Evolutionary conservation across 495 filamentous ascomycete species (phyloP), one percentile per base, ranked within the genome.

Genomic region (Xylaria longipes): DNA sequence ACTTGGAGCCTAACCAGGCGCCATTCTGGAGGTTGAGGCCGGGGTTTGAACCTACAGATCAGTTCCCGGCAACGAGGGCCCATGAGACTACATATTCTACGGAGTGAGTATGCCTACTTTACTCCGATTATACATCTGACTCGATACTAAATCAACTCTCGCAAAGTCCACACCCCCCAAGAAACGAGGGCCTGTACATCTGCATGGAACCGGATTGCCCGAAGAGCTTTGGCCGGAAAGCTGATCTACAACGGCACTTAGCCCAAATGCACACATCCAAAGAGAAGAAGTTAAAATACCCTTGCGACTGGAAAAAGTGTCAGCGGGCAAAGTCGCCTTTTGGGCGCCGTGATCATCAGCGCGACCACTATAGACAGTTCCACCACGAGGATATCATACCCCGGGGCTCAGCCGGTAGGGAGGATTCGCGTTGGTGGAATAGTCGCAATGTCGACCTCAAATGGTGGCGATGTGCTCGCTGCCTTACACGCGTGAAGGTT

Each of bases 381-480:
- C 87, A 89, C 77, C 79, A 75, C 29, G 87, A 89, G 73, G 86
- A 88, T 69, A 73, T 88, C 20, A 52, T 74, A 54, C 79, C 72
- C 72, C 81, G 78, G 29, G 77, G 81, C 4, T 31, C 73, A 29
- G 72, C 71, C 0, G 31, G 57, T 60, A 70, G 70, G 56, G 72
- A 65, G 46, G 72, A 17, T 20, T 43, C 1, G 11, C 29, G 33
- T 45, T 81, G 78, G 73, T 79, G 73, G 77, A 7, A 54, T 48
- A 80, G 37, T 31, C 78, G 82, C 37, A 75, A 74, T 6, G 71
- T 87, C 57, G 39, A 67, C 12, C n/a, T n/a, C 20, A 76, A 77
- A 7, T 84, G 85, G 82, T 88, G 84, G 84, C 78, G 86, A 9
- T 88, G 86, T 69, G 75, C 78, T 25, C 78, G 76, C 27, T 87